Percentiles rank a stretch among this genome's conserved stretches.
Conservation (phyloP, 257 asterid genomes). For the Scutellaria baicalensis region DNA sequence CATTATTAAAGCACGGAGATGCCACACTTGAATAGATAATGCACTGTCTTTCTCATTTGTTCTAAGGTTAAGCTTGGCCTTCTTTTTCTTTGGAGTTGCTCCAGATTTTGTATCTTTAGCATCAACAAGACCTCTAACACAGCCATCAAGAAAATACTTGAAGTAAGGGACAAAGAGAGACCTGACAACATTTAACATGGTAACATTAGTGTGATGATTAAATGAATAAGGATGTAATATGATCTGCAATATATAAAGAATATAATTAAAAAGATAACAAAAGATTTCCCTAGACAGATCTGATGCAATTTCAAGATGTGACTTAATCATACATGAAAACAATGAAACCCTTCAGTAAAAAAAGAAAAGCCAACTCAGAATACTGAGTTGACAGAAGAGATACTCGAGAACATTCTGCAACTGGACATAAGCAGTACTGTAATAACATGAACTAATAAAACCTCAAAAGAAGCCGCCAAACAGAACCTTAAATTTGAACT, state of each 20-base stretch:
- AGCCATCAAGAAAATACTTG: conserved; percentile 77
- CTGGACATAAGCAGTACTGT: not conserved
- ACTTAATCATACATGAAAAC: not conserved
- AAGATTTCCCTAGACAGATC: not conserved
- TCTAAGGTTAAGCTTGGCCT: conserved; percentile 41
- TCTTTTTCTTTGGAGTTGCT: conserved; percentile 55
- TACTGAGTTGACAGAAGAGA: not conserved
- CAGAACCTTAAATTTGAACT: not conserved
- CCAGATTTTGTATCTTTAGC: conserved; percentile 26
- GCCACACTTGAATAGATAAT: conserved; percentile 57
- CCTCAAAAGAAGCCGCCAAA: not conserved
- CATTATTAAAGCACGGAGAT: conserved; percentile 58
- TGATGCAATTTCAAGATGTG: not conserved
- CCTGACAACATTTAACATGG: conserved; percentile 27
- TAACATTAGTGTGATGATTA: not conserved
- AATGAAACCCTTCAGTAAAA: not conserved
- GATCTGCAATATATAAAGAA: not conserved
- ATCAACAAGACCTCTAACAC: conserved; percentile 52
- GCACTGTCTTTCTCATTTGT: conserved; percentile 30
- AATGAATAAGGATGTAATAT: not conserved
- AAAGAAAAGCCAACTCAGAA: not conserved
- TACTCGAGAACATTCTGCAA: not conserved
- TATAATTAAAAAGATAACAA: not conserved
- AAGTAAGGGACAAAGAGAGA: conserved; percentile 84
- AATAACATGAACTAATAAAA: not conserved